A percentile compares a stretch with the other conserved stretches of the same genome.
These are phyloP conservation scores for Penicillium subrubescens DNA, from an alignment of 495 filamentous ascomycete genomes.

Conservation along the genomic window DNA sequence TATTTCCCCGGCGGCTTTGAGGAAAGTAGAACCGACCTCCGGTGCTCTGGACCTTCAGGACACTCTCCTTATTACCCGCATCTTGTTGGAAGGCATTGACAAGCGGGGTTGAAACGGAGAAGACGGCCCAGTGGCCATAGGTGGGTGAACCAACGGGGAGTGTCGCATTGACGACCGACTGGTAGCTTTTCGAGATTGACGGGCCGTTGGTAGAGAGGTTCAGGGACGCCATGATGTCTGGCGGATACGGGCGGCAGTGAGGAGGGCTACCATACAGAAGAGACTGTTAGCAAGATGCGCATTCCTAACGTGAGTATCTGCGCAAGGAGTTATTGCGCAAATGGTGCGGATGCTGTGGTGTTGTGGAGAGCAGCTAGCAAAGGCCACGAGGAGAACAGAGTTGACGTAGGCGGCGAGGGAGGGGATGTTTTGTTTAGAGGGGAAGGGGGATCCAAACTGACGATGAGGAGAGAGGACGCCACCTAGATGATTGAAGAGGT, in stretches of 20 bases:
- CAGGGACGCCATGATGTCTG: conserved; percentile 76
- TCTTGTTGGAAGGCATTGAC: conserved; percentile 88
- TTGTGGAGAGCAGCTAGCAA: background rate
- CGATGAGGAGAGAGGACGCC: background rate
- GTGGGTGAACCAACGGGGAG: conserved; percentile 68
- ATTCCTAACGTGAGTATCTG: background rate
- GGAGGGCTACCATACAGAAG: background rate
- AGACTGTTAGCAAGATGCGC: background rate
- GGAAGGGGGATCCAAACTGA: background rate
- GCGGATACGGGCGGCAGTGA: background rate
- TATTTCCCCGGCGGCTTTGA: background rate
- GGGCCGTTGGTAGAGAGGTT: conserved; percentile 90
- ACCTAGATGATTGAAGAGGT: background rate
- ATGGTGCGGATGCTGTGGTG: background rate
- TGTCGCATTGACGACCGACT: conserved; percentile 76
- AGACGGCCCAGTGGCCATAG: conserved; percentile 86
- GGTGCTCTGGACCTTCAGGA: conserved; percentile 88
- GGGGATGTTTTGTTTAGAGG: conserved; percentile 1
- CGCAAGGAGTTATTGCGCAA: background rate
- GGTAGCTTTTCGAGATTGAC: conserved; percentile 90
- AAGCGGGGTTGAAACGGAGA: conserved; percentile 86
- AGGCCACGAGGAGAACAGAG: conserved; percentile 5
- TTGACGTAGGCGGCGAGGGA: conserved; percentile 14
- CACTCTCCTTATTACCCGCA: conserved; percentile 81
- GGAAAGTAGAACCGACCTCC: conserved; percentile 62